Evolutionary conservation across 192 early-diverging fungal species (phyloP), one percentile per base, ranked within the genome.

Genomic region (Podila minutissima): DNA sequence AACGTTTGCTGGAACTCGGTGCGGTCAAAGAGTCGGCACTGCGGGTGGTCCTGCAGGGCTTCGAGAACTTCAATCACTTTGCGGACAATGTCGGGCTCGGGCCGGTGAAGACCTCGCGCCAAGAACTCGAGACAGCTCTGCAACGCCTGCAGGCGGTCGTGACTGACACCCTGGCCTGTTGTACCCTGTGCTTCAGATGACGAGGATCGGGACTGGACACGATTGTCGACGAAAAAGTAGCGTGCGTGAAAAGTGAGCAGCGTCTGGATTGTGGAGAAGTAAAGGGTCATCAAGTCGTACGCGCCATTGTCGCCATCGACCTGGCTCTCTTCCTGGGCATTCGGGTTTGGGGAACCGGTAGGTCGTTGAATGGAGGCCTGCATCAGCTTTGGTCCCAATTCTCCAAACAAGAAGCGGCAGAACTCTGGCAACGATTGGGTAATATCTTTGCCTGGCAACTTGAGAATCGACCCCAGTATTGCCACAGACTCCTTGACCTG

Each of bases 71-170:
- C 66, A 24, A 81, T 69, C 53, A 71, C 68, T n/a, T 73, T 71
- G 10, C 77, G 70, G 24, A 81, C 77, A 3, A 69, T 26, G 6
- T 72, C 77, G 15, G 77, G 77, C 19, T 81, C 71, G 9, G 70
- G 71, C 24, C 77, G 65, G 22, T 60, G 66, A 5, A 81, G 28
- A 1, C 71, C 77, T 20, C 66, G 49, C 10, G 77, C 77, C 6
- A 81, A n/a, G 26, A 41, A 64, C 35, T 81, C 77, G 66, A 81
- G 67, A 72, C 77, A 73, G 49, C 71, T 64, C 48, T 81, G 77
- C 29, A 81, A 46, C 26, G 62, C 62, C 58, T 64, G 62, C 26
- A 31, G 19, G 12, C 66, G 58, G 17, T 59, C 62, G 11, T 12
- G 11, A 32, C 33, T 20, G 41, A 37, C 10, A 37, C 59, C 29